phyloP scores from a whole-genome alignment of 768 basidiomycete genomes.

The Termitomyces sp. region DNA sequence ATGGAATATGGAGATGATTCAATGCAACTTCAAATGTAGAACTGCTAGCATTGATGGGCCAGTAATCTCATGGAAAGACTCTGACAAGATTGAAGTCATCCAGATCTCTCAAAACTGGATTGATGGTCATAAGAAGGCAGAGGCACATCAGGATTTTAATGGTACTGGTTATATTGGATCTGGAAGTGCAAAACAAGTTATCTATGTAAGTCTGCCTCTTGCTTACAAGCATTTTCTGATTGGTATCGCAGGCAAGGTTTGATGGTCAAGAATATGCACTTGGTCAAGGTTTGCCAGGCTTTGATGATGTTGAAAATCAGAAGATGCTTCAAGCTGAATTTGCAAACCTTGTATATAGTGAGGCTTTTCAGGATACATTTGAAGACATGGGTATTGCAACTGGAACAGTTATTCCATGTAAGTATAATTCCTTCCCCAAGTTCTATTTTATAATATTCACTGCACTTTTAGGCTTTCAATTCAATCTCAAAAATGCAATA shows the following conservation, averaged over 20 bases:
- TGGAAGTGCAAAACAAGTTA: neutral
- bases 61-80: neutral
- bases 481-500: conserved; percentile 9
- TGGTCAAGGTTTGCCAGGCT: conserved; percentile 1
- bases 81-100: neutral
- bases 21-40: neutral
- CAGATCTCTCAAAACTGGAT: neutral
- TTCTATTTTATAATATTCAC: neutral
- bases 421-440: neutral
- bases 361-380: conserved; percentile 7
- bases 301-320: neutral
- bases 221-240: no score
- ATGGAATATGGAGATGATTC: neutral
- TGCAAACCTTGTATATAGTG: conserved; percentile 12
- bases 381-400: conserved; percentile 5
- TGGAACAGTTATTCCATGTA: neutral
- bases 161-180: neutral
- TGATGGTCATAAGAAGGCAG: neutral
- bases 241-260: no score
- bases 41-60: neutral
- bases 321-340: conserved; percentile 9
- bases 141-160: neutral
- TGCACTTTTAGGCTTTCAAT: conserved; percentile 2
- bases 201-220: neutral
- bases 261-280: conserved; percentile 13